These are phyloP conservation scores for Collybiopsis luxurians DNA, from an alignment of 768 basidiomycete genomes.

Conservation along the genomic window DNA sequence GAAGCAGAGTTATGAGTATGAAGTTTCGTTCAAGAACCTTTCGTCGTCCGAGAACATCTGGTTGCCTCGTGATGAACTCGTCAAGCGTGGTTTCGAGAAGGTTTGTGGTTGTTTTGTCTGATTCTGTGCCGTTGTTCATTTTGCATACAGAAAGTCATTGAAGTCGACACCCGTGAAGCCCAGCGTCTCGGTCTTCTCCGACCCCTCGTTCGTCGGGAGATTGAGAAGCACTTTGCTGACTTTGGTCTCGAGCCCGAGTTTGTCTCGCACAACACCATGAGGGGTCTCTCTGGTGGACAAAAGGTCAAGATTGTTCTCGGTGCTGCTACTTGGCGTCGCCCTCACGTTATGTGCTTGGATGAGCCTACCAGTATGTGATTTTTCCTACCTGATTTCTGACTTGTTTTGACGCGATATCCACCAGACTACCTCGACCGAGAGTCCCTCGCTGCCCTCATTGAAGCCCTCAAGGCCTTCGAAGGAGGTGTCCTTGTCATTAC, in stretches of 20 bases:
- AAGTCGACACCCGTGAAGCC: slow-evolving; percentile 96
- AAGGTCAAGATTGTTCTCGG: slow-evolving; percentile 99
- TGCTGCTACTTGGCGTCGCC: slow-evolving; percentile 98
- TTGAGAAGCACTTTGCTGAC: slow-evolving; percentile 99
- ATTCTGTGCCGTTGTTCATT: slow-evolving; percentile 10
- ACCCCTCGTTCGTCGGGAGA: slow-evolving; percentile 96
- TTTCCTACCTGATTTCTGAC: not conserved
- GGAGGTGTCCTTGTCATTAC: slow-evolving; percentile 98
- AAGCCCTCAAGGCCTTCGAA: slow-evolving; percentile 96
- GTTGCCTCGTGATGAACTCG: slow-evolving; percentile 92
- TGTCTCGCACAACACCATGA: slow-evolving; percentile 98
- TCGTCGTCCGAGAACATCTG: slow-evolving; percentile 98
- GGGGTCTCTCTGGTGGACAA: slow-evolving; percentile 97
- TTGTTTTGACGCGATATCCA: slow-evolving; percentile 9
- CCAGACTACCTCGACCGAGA: slow-evolving; percentile 98
- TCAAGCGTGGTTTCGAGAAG: slow-evolving; percentile 99
- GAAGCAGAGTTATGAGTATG: slow-evolving; percentile 99
- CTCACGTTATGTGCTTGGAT: slow-evolving; percentile 95
- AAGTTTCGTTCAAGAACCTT: slow-evolving; percentile 92
- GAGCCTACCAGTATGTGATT: slow-evolving; percentile 86
- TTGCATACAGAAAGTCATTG: slow-evolving; percentile 77
- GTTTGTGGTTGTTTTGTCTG: slow-evolving; percentile 24
- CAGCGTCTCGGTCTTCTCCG: slow-evolving; percentile 93
- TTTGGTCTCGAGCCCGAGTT: slow-evolving; percentile 99
- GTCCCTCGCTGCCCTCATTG: slow-evolving; percentile 97